phyloP scores from a whole-genome alignment of 2,329 filamentous ascomycete species.

The Eutypa lata region DNA sequence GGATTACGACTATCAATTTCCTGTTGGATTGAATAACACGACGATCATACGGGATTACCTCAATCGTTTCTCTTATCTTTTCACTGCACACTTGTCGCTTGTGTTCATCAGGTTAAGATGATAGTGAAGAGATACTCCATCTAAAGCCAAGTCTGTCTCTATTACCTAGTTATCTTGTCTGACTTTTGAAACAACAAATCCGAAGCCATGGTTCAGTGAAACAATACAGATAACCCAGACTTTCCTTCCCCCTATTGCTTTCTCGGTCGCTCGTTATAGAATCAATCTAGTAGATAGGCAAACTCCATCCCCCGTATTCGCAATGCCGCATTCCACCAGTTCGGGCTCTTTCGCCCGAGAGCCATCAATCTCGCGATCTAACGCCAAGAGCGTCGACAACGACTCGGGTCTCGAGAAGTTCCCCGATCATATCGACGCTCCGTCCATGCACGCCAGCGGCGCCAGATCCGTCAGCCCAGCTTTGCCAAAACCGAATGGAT shows the following conservation, averaged over 20 bases:
- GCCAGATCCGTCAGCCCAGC: slow-evolving; percentile 23
- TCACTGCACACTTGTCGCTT: too few relatives aligned
- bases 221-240: slow-evolving; percentile 1
- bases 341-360: slow-evolving; percentile 29
- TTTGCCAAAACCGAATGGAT: slow-evolving; percentile 22
- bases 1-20: neutral
- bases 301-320: slow-evolving; percentile 8
- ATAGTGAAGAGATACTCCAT: too few relatives aligned
- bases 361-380: slow-evolving; percentile 27
- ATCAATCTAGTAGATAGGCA: slow-evolving; percentile 9
- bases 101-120: too few relatives aligned
- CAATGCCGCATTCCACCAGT: slow-evolving; percentile 31
- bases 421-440: slow-evolving; percentile 31
- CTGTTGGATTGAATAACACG: too few relatives aligned
- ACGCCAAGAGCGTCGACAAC: slow-evolving; percentile 22
- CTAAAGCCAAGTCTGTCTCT: too few relatives aligned
- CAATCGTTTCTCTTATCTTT: too few relatives aligned
- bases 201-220: neutral
- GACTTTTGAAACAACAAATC: too few relatives aligned
- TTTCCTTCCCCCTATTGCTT: slow-evolving; percentile 17
- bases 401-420: slow-evolving; percentile 32
- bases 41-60: too few relatives aligned
- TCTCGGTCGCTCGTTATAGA: slow-evolving; percentile 26
- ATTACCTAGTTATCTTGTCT: too few relatives aligned
- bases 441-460: slow-evolving; percentile 26